phyloP scores from a whole-genome alignment of 768 basidiomycete genomes.

The Leccinum variicolor region DNA sequence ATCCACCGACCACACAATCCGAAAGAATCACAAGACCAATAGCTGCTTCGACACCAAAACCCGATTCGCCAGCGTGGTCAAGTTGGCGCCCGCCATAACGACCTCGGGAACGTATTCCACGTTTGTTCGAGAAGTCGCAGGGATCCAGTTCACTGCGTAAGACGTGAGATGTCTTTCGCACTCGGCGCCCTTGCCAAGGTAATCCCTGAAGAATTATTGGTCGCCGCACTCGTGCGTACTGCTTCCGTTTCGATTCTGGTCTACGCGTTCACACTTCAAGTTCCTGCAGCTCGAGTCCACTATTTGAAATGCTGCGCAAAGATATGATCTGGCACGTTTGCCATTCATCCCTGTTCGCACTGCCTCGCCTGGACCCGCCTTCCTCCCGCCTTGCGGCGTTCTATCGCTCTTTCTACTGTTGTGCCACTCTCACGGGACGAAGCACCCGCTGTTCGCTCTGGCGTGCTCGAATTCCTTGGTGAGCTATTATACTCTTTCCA shows the following conservation, averaged over 20 bases:
- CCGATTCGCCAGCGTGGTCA: no score
- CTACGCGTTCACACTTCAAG: constrained; percentile 3
- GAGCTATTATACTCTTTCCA: constrained; percentile 86
- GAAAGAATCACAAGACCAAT: no score
- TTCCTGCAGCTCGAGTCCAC: constrained; percentile 63
- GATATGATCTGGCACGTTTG: constrained; percentile 82
- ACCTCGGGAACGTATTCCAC: no score
- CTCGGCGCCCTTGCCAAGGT: constrained; percentile 89
- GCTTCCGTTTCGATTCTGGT: constrained; percentile 5
- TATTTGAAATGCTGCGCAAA: constrained; percentile 65
- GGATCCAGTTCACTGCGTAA: constrained; percentile 74
- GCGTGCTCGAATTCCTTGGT: constrained; percentile 80
- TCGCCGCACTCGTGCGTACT: constrained; percentile 53
- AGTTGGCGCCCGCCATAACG: no score
- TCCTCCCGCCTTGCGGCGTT: constrained; percentile 49
- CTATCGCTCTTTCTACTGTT: constrained; percentile 65
- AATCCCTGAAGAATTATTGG: constrained; percentile 70
- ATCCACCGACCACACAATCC: no score
- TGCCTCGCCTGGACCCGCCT: constrained; percentile 77
- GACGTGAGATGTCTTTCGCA: constrained; percentile 84
- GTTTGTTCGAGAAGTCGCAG: constrained; percentile 72
- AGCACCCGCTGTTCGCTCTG: constrained; percentile 64
- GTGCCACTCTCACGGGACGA: constrained; percentile 61
- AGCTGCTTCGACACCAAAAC: no score
- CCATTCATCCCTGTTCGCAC: constrained; percentile 80